Conservation (phyloP, 2,329 filamentous ascomycete genomes). For the Fusarium metavorans region DNA sequence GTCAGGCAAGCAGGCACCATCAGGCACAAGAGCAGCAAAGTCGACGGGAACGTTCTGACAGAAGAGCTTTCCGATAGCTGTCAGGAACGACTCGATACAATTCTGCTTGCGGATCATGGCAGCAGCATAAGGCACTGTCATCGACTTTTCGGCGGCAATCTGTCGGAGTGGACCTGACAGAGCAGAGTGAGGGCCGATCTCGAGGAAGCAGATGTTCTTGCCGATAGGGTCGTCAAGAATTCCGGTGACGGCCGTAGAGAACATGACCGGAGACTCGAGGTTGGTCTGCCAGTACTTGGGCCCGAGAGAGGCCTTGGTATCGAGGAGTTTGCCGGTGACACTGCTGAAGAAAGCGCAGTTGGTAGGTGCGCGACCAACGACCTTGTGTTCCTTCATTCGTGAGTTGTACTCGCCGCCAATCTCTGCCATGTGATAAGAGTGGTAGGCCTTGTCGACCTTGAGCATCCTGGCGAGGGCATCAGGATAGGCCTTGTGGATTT, state of each 20-base stretch:
- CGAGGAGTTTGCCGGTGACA: constrained; percentile 47
- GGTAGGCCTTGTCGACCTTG: constrained; percentile 57
- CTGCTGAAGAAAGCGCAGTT: constrained; percentile 40
- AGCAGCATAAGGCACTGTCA: constrained; percentile 13
- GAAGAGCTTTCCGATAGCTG: constrained; percentile 44
- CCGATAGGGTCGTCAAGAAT: constrained; percentile 1
- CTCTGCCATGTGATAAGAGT: constrained; percentile 53
- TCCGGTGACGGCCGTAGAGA: constrained; percentile 27
- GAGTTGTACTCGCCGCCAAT: constrained; percentile 43
- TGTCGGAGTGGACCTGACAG: constrained; percentile 42
- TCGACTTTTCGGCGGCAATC: constrained; percentile 26
- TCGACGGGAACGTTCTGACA: constrained; percentile 33
- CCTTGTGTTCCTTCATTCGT: constrained; percentile 20
- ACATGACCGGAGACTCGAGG: constrained; percentile 47
- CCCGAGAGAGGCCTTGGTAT: constrained; percentile 11
- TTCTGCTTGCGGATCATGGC: constrained; percentile 30
- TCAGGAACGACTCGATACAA: constrained; percentile 12
- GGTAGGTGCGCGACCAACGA: background rate
- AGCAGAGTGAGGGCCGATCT: constrained; percentile 45
- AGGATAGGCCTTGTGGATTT: constrained; percentile 45
- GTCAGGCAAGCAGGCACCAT: constrained; percentile 22
- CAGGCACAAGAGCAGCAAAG: constrained; percentile 5
- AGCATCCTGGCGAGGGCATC: constrained; percentile 49
- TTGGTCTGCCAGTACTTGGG: constrained; percentile 47
- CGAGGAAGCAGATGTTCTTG: constrained; percentile 33